These are phyloP conservation scores for Populus tremula DNA, from an alignment of 345 rosid species.

Conservation along the genomic window DNA sequence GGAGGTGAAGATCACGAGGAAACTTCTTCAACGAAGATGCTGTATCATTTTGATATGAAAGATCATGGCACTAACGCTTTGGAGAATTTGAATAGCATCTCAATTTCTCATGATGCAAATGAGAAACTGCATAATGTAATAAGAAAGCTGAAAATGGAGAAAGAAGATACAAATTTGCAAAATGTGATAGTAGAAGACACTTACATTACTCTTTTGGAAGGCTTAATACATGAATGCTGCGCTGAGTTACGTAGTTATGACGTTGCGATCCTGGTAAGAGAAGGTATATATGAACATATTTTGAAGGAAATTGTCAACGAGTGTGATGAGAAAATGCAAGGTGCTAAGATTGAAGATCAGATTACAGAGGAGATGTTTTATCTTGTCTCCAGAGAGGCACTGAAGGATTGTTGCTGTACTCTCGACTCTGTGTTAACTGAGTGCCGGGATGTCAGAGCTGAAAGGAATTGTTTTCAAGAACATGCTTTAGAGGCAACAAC, in stretches of 20 bases:
- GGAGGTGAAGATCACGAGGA: conserved; percentile 8
- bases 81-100: conserved; percentile 33
- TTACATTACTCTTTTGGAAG: conserved; percentile 35
- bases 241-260: conserved; percentile 13
- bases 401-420: conserved; percentile 4
- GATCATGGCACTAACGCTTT: conserved; percentile 13
- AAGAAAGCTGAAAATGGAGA: conserved; percentile 31
- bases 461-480: conserved; percentile 10
- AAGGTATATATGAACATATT: conserved; percentile 21
- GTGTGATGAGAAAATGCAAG: conserved; percentile 24
- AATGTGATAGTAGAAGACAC: conserved; percentile 37
- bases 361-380: conserved; percentile 15
- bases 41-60: not conserved
- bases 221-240: conserved; percentile 24
- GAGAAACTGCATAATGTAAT: conserved; percentile 32
- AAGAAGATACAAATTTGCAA: conserved; percentile 38
- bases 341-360: conserved; percentile 19
- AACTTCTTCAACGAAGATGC: not conserved
- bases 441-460: not conserved
- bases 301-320: conserved; percentile 22
- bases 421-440: not conserved
- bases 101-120: conserved; percentile 14
- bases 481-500: conserved; percentile 6
- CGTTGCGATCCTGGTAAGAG: conserved; percentile 22
- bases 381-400: conserved; percentile 18